Percentiles rank a stretch among this genome's conserved stretches.
Conservation (phyloP, 306 rosid species). For the Chamaecrista fasciculata region DNA sequence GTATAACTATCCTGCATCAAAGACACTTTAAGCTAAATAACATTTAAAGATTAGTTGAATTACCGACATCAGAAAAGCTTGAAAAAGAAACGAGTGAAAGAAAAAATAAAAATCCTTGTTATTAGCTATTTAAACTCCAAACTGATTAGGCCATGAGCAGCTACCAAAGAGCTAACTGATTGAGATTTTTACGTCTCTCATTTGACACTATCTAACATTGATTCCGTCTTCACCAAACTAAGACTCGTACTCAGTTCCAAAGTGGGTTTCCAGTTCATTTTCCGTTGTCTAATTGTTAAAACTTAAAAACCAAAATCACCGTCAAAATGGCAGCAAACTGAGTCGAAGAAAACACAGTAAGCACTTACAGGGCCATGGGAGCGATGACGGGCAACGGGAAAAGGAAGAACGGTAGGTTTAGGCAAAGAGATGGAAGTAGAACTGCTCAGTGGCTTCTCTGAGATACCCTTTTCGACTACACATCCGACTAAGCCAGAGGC, state of each 20-base stretch:
- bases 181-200: background rate
- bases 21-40: constrained; percentile 4
- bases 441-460: constrained; percentile 29
- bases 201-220: background rate
- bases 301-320: background rate
- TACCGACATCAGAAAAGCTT: background rate
- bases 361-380: constrained; percentile 80
- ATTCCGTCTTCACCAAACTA: background rate
- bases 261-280: background rate
- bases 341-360: background rate
- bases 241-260: background rate
- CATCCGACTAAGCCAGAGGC: constrained; percentile 59
- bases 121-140: background rate
- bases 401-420: constrained; percentile 65
- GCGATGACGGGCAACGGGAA: constrained; percentile 94
- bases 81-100: background rate
- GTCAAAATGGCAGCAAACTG: background rate
- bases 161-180: background rate
- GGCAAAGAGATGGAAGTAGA: constrained; percentile 47
- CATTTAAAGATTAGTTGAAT: background rate
- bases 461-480: constrained; percentile 78
- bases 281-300: background rate
- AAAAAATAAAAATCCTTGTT: background rate
- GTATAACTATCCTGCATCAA: background rate
- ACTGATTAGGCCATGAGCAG: constrained; percentile 16